Percentiles rank a stretch among this genome's conserved stretches.
Conservation (phyloP, 345 rosid genomes). For the Arabidopsis arenosa region DNA sequence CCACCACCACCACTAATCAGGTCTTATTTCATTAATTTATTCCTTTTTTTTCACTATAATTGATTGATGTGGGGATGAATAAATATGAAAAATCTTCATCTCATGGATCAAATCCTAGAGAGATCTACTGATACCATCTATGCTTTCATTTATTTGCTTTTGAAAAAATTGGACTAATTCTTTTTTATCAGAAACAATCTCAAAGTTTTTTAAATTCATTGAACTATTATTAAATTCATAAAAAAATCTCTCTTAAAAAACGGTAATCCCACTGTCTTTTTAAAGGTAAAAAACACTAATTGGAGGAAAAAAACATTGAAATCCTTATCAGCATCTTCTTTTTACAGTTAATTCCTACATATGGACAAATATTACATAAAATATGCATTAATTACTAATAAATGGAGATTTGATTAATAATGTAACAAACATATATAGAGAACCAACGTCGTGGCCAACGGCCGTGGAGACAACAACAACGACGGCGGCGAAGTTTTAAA, state of each 20-base stretch:
- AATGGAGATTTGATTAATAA: background rate
- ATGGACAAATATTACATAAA: background rate
- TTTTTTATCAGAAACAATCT: background rate
- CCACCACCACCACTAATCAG: constrained; percentile 17
- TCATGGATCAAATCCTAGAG: constrained; percentile 1
- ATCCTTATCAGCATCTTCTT: constrained; percentile 23
- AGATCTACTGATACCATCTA: constrained; percentile 18
- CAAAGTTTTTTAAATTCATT: constrained; percentile 1
- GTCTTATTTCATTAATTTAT: constrained; percentile 18
- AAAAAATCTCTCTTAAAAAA: background rate
- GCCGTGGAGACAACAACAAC: constrained; percentile 1
- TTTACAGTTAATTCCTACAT: background rate
- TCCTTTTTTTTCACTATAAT: background rate
- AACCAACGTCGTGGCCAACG: constrained; percentile 11
- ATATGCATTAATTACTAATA: constrained; percentile 7
- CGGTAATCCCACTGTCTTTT: background rate
- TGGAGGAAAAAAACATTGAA: background rate
- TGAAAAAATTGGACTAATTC: background rate
- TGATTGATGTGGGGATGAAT: constrained; percentile 34
- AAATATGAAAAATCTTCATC: constrained; percentile 14
- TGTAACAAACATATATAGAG: constrained; percentile 8
- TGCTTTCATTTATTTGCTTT: background rate
- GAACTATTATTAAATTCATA: constrained; percentile 17
- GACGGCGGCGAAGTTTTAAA: background rate
- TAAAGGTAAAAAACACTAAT: background rate